Base-by-base conservation (phyloP, 106 monocot genomes). In the Phalaenopsis equestris region DNA sequence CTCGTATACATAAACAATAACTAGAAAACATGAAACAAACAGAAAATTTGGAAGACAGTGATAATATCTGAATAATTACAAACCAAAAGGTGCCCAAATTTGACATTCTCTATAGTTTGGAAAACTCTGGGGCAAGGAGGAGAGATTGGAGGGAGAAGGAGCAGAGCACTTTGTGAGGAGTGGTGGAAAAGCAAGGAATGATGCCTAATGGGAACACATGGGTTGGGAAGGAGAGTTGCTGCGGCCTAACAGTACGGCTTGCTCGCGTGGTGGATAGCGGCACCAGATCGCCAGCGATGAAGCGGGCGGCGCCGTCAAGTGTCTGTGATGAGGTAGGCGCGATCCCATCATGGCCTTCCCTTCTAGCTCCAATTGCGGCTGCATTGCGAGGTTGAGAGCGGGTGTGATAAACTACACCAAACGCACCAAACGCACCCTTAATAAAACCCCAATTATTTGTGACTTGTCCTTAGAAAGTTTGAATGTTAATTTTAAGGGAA, bases 121-220 rank as follows among this genome's bases (percentile, higher is more conserved):
- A 73, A 11, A 72, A 24, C 18, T 77, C 47, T 21, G 89, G 90
- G 67, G 82, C 78, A 43, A 82, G 82, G 38, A 94, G 23, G 81
- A 90, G 77, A 41, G 89, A 86, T 77, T 91, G 94, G 78, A 94
- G 7, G 67, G 86, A 52, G 80, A 91, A 91, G 67, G 86, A 88
- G 18, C 91, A 91, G 61, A 88, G 86, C 5, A 79, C 86, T 82
- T 88, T 86, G 6, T 79, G 19, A 43, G 70, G 39, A 6, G 88
- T 12, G 9, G 94, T 88, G 14, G 88, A 72, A 55, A 88, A 55
- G 39, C 89, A 88, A 6, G 94, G 94, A 57, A 89, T 75, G 56
- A 94, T 45, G n/a, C 91, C 90, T 17, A 91, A 79, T 3, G 93
- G 91, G 75, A 93, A 89, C 0, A 87, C 90, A 6, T 83, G 52